Evolutionary conservation across 148 eudicot genomes (phyloP), one percentile per base, ranked within the genome.

Genomic region (Chenopodium suecicum): DNA sequence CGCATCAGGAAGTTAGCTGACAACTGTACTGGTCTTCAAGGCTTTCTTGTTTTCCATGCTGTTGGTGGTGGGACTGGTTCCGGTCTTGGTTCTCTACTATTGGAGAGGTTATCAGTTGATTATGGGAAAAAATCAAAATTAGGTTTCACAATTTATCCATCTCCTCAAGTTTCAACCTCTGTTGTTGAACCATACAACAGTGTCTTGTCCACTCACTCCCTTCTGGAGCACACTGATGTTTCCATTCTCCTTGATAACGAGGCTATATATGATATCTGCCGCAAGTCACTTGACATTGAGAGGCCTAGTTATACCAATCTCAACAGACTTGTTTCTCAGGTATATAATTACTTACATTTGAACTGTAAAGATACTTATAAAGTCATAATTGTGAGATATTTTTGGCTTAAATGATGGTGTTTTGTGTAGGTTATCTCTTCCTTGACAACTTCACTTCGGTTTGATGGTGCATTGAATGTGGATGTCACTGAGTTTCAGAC

Each of bases 401-500:
- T 20, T 22, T 34, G 32, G 66, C 65, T 41, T 41, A 79, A 67
- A 46, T 27, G 76, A 60, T 9, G 17, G 34, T 58, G 31, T 25
- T 56, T 23, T 17, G 0, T 80, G 73, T 77, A 84, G 86, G 86
- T 84, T 31, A 84, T 84, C 22, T 84, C 86, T 16, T 84, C 86
- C 7, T 76, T 84, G 56, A 84, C 86, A 9, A 79, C 86, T 52
- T 84, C 86, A 7, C 78, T 84, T 81, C 78, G 86, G 31, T 84
- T 84, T 76, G 83, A 84, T 75, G 86, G 86, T 63, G 80, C 83
- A 41, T 23, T 84, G 29, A 79, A 84, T 31, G 86, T 84, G 5
- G 83, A 84, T 75, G 80, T 84, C 52, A 79, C 47, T 41, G 86
- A 84, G 4, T 84, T 84, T 70, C 86, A 84, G 27, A 84, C 86